phyloP scores from a whole-genome alignment of 176 grass and related monocot genomes.

The Oryza punctata region DNA sequence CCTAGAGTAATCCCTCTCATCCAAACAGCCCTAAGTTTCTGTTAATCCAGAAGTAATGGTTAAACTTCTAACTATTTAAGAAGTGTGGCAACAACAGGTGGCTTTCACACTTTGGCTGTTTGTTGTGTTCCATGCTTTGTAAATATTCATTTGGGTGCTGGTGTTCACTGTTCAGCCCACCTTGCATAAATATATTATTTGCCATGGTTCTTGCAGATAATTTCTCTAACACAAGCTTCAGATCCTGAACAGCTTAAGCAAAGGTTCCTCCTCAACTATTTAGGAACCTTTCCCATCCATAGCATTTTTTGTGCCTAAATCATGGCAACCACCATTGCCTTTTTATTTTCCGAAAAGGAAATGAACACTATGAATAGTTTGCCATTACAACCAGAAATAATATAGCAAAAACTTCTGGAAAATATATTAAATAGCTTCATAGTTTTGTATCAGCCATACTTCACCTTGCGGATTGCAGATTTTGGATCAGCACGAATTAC shows the following conservation, averaged over 20 bases:
- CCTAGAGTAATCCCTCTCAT: not conserved
- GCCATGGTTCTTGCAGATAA: constrained; percentile 1
- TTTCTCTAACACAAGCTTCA: not conserved
- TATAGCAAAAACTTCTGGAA: not conserved
- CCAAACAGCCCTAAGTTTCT: not conserved
- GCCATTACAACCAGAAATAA: not conserved
- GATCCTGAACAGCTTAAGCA: not conserved
- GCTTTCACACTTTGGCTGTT: not conserved
- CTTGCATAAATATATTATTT: constrained; percentile 13
- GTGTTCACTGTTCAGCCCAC: not conserved
- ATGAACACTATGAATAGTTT: not conserved
- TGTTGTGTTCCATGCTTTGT: not conserved
- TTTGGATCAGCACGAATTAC: constrained; percentile 46
- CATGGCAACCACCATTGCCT: not conserved
- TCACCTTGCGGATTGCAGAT: constrained; percentile 71
- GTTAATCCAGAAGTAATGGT: not conserved
- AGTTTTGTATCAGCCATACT: constrained; percentile 2
- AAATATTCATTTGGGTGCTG: not conserved
- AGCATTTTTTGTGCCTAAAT: not conserved
- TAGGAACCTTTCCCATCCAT: not conserved
- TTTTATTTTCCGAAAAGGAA: not conserved
- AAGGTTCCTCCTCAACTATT: not conserved
- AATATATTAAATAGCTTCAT: constrained; percentile 10
- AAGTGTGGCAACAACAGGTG: constrained; percentile 4
- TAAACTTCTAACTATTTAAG: not conserved